A percentile compares a stretch with the other conserved stretches of the same genome.
Conservation (phyloP, 805 yeast species). For the Metschnikowia corniflorae region DNA sequence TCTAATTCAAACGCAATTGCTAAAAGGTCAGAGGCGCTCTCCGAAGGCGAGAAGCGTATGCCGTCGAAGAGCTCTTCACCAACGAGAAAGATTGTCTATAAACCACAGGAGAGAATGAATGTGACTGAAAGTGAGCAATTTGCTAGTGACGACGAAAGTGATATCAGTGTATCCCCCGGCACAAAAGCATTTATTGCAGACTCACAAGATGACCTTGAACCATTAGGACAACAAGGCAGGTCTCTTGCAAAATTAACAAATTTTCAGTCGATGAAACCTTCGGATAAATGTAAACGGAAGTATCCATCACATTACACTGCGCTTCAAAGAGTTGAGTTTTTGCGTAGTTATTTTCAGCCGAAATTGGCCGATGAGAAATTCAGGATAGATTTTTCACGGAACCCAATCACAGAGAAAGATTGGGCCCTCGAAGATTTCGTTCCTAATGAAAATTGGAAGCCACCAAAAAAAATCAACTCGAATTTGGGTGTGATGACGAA, state of each 20-base stretch:
- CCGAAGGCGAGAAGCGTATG: background rate
- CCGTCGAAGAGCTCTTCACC: background rate
- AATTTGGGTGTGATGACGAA: constrained; percentile 20
- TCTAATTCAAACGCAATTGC: background rate
- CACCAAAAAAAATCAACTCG: constrained; percentile 14
- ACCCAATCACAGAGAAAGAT: constrained; percentile 35
- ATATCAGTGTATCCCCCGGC: background rate
- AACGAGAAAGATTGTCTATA: background rate
- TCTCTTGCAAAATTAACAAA: background rate
- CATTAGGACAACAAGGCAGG: constrained; percentile 7
- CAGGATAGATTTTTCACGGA: constrained; percentile 24
- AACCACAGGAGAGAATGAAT: too few species aligned
- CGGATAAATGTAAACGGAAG: background rate
- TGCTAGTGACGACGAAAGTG: constrained; percentile 11
- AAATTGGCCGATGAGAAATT: constrained; percentile 21
- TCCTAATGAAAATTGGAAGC: constrained; percentile 25
- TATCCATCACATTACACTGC: constrained; percentile 25
- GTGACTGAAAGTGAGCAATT: constrained; percentile 1
- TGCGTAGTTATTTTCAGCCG: constrained; percentile 23
- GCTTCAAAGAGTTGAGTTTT: constrained; percentile 31
- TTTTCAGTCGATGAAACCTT: background rate
- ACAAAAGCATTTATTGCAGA: constrained; percentile 10
- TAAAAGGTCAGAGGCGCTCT: background rate
- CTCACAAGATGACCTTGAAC: constrained; percentile 21
- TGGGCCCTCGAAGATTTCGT: constrained; percentile 39